phyloP scores from a whole-genome alignment of 2,329 filamentous ascomycete genomes.

The Fonsecaea pedrosoi region DNA sequence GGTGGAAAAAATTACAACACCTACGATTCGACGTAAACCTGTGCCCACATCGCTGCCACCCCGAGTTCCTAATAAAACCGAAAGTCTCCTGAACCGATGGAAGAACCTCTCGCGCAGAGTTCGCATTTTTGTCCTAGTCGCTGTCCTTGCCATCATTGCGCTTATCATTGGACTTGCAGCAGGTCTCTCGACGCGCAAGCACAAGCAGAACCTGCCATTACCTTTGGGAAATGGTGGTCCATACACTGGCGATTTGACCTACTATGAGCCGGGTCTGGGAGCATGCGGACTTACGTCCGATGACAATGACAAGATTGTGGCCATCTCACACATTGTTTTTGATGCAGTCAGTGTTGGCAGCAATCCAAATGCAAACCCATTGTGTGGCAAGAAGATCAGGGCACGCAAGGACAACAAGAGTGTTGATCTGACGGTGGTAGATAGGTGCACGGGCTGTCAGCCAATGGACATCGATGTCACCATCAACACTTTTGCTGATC shows the following conservation, averaged over 20 bases:
- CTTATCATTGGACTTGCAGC: slow-evolving; percentile 38
- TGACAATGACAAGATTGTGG: slow-evolving; percentile 65
- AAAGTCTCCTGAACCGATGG: slow-evolving; percentile 30
- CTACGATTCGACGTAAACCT: slow-evolving; percentile 32
- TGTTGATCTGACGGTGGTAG: slow-evolving; percentile 70
- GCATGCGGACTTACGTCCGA: slow-evolving; percentile 69
- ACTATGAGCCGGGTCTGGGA: slow-evolving; percentile 70
- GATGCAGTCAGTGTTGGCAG: slow-evolving; percentile 62
- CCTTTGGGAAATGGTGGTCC: slow-evolving; percentile 57
- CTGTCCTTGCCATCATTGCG: slow-evolving; percentile 28
- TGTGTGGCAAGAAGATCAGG: slow-evolving; percentile 72
- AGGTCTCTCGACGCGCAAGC: slow-evolving; percentile 34
- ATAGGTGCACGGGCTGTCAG: slow-evolving; percentile 65
- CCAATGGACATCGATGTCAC: slow-evolving; percentile 60
- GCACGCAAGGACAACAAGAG: slow-evolving; percentile 61
- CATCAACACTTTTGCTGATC: slow-evolving; percentile 54
- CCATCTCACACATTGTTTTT: slow-evolving; percentile 71
- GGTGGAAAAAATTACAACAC: slow-evolving; percentile 24
- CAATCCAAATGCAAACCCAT: slow-evolving; percentile 68
- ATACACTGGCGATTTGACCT: slow-evolving; percentile 71
- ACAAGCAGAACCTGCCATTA: slow-evolving; percentile 55
- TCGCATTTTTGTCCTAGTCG: slow-evolving; percentile 33
- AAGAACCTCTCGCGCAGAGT: slow-evolving; percentile 26
- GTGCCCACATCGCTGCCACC: slow-evolving; percentile 22
- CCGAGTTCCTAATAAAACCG: slow-evolving; percentile 2